Percentiles rank a stretch among this genome's conserved stretches.
These are phyloP conservation scores for Triticum urartu DNA, from an alignment of 176 grass and related monocot genomes.

Conservation along the genomic window DNA sequence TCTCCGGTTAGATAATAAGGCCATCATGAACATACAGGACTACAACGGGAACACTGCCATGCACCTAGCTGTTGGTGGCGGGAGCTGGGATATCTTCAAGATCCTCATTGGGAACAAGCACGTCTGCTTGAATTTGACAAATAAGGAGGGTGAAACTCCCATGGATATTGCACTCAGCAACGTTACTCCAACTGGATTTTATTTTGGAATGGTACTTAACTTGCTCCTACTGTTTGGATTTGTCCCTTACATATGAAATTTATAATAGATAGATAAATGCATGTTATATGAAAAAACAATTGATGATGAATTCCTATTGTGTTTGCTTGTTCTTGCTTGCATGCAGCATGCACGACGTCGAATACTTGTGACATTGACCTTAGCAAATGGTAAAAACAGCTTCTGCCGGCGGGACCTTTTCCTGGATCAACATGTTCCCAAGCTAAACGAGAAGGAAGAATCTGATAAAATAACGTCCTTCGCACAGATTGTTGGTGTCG, in stretches of 20 bases:
- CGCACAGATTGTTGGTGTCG: slow-evolving; percentile 32
- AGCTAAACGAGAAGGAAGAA: neutral
- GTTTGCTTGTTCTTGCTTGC: neutral
- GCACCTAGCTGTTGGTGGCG: neutral
- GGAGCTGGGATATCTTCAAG: neutral
- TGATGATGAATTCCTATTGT: neutral
- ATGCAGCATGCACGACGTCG: neutral
- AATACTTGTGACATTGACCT: neutral
- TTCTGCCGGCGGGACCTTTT: neutral
- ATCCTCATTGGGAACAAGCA: neutral
- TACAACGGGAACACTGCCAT: neutral
- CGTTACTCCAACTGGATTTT: neutral
- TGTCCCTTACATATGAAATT: too few relatives aligned
- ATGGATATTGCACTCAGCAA: neutral
- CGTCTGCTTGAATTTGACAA: neutral
- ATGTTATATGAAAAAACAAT: too few relatives aligned
- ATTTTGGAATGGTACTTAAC: neutral
- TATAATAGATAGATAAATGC: too few relatives aligned
- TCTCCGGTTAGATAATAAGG: neutral
- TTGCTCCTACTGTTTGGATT: neutral
- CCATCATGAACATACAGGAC: neutral
- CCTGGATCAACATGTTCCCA: neutral
- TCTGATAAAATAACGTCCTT: slow-evolving; percentile 1
- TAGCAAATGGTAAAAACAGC: neutral
- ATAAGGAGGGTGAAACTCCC: neutral